Conservation (phyloP, 768 basidiomycete species). For the Leucogyrophana mollusca region DNA sequence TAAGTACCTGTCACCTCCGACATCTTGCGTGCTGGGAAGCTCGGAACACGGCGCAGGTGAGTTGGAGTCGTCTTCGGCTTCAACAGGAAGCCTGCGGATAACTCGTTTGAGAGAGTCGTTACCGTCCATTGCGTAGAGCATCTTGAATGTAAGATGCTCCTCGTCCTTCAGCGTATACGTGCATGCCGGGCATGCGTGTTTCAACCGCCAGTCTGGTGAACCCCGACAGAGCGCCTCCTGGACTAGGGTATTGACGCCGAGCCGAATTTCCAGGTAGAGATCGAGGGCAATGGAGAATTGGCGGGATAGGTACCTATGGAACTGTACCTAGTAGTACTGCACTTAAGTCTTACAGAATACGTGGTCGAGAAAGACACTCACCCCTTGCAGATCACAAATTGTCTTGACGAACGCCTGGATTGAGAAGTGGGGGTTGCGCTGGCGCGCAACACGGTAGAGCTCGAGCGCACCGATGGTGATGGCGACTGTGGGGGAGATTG, state of each 20-base stretch:
- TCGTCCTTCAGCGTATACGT: conserved; percentile 10
- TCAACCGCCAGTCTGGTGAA: conserved; percentile 6
- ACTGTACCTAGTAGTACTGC: conserved; percentile 1
- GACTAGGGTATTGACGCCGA: conserved; percentile 10
- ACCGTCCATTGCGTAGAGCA: conserved; percentile 8
- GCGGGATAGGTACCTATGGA: conserved; percentile 4
- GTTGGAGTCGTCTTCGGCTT: neutral
- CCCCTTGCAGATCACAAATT: conserved; percentile 17
- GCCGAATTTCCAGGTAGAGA: conserved; percentile 22
- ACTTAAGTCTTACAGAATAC: no score
- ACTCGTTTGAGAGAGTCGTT: conserved; percentile 7
- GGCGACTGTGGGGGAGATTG: neutral
- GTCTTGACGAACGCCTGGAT: conserved; percentile 19
- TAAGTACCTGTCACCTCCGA: neutral
- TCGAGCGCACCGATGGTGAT: conserved; percentile 5
- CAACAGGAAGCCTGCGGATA: neutral
- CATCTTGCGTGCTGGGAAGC: neutral
- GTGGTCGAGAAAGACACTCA: neutral
- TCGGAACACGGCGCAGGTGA: neutral
- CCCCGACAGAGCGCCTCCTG: conserved; percentile 8
- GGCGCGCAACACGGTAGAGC: conserved; percentile 9
- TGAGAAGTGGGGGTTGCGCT: conserved; percentile 14
- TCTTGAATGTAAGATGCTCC: neutral
- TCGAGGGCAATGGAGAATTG: conserved; percentile 27
- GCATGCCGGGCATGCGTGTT: conserved; percentile 10